Percentiles rank a stretch among this genome's conserved stretches.
phyloP scores from a whole-genome alignment of 2,329 filamentous ascomycete genomes.

The Bipolaris victoriae region DNA sequence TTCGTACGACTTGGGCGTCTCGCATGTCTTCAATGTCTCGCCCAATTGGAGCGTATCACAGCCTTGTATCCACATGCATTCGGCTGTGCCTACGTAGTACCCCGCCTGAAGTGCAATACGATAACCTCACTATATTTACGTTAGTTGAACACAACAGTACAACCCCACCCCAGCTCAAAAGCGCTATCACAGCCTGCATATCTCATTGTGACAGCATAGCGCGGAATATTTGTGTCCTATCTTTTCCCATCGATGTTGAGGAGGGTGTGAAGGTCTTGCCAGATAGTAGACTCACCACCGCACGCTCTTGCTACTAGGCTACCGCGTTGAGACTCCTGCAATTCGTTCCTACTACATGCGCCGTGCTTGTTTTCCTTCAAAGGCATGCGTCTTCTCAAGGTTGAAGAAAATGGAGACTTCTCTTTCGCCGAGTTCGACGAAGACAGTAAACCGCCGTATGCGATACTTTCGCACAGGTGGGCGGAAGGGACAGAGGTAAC shows the following conservation, averaged over 20 bases:
- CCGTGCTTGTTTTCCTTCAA: constrained; percentile 1
- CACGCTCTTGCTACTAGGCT: constrained; percentile 7
- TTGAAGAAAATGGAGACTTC: constrained; percentile 10
- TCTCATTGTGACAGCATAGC: neutral
- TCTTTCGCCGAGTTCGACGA: constrained; percentile 4
- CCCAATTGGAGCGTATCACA: too few relatives aligned
- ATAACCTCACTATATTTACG: neutral
- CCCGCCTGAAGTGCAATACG: neutral
- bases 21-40: too few relatives aligned
- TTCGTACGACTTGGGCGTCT: too few relatives aligned
- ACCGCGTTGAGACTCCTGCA: constrained; percentile 4
- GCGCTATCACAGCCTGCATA: neutral
- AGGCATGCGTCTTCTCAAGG: constrained; percentile 18
- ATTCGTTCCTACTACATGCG: constrained; percentile 2
- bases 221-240: neutral
- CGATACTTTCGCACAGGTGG: constrained; percentile 42
- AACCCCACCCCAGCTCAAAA: neutral
- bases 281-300: neutral
- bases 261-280: neutral
- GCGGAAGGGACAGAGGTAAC: constrained; percentile 33
- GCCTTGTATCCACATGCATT: neutral
- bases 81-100: neutral
- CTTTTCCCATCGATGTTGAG: neutral
- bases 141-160: neutral
- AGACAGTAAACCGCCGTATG: constrained; percentile 1